These are phyloP conservation scores for Eutreptiella sp. DNA, from an alignment of 208 protist species.

Conservation along the genomic window DNA sequence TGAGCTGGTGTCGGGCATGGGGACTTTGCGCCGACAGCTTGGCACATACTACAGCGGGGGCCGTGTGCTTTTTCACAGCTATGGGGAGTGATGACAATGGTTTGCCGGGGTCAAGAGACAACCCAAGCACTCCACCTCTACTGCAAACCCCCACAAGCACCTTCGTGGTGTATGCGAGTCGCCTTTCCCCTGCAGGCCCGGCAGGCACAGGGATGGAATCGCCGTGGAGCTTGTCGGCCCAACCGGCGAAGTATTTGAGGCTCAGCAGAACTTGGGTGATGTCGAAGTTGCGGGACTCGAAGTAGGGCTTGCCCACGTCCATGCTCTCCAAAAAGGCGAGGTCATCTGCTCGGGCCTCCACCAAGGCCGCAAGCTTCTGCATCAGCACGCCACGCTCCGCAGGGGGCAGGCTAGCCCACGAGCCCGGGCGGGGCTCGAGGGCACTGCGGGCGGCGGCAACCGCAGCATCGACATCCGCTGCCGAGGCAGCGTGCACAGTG, in stretches of 20 bases:
- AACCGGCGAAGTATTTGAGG: constrained; percentile 77
- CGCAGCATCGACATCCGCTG: constrained; percentile 67
- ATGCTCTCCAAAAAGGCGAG: constrained; percentile 67
- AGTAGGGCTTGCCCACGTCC: constrained; percentile 79
- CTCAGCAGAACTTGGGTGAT: constrained; percentile 48
- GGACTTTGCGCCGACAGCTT: too few species aligned
- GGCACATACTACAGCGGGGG: too few species aligned
- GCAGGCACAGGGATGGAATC: constrained; percentile 48
- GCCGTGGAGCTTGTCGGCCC: constrained; percentile 78
- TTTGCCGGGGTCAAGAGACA: too few species aligned
- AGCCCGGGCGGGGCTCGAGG: constrained; percentile 48
- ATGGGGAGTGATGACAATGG: too few species aligned
- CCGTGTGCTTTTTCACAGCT: too few species aligned
- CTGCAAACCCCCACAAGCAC: not conserved
- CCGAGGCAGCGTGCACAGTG: constrained; percentile 60
- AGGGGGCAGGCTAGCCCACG: constrained; percentile 46
- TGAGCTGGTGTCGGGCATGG: too few species aligned
- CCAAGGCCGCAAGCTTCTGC: constrained; percentile 61
- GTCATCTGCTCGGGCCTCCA: constrained; percentile 55
- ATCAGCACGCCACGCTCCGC: constrained; percentile 52
- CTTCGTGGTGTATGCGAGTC: not conserved
- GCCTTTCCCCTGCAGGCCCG: not conserved
- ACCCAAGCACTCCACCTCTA: too few species aligned
- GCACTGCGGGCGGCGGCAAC: constrained; percentile 60
- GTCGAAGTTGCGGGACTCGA: constrained; percentile 51